Conservation (phyloP, 129 eudicot species). For the Artemisia tridentata region DNA sequence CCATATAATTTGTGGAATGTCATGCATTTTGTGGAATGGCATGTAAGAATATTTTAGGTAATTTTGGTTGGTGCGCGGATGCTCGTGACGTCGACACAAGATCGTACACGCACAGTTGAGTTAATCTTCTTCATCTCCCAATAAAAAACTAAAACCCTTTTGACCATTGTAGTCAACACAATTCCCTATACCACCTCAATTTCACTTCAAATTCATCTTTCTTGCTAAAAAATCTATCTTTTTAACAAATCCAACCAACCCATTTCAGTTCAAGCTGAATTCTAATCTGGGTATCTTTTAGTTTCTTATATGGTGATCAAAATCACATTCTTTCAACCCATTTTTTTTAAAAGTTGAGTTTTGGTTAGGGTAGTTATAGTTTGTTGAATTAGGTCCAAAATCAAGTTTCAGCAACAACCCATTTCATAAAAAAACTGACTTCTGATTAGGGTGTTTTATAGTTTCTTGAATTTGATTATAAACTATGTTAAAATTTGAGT, state of each 20-base stretch:
- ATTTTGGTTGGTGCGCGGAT: conserved; percentile 1
- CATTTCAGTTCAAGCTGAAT: conserved; percentile 11
- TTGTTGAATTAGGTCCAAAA: neutral
- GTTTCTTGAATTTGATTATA: neutral
- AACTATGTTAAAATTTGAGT: neutral
- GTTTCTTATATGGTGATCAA: neutral
- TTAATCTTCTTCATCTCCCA: conserved; percentile 3
- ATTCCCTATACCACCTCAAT: neutral
- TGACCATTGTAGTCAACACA: conserved; percentile 24
- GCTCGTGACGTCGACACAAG: conserved; percentile 11
- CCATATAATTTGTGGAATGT: too few relatives aligned
- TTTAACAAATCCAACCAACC: conserved; percentile 8
- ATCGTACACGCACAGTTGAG: conserved; percentile 22
- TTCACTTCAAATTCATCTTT: neutral
- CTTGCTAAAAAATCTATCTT: neutral
- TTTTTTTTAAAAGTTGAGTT: neutral
- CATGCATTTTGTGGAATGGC: neutral
- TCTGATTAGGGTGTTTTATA: neutral
- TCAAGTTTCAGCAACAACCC: neutral
- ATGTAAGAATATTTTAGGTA: neutral
- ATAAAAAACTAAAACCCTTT: conserved; percentile 16
- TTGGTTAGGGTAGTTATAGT: conserved; percentile 5
- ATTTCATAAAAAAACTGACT: neutral
- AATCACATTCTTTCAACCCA: neutral
- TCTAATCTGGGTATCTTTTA: conserved; percentile 18